Percentiles rank a stretch among this genome's conserved stretches.
Evolutionary conservation across 768 basidiomycete species (phyloP).

Genomic region (Suillus fuscotomentosus): DNA sequence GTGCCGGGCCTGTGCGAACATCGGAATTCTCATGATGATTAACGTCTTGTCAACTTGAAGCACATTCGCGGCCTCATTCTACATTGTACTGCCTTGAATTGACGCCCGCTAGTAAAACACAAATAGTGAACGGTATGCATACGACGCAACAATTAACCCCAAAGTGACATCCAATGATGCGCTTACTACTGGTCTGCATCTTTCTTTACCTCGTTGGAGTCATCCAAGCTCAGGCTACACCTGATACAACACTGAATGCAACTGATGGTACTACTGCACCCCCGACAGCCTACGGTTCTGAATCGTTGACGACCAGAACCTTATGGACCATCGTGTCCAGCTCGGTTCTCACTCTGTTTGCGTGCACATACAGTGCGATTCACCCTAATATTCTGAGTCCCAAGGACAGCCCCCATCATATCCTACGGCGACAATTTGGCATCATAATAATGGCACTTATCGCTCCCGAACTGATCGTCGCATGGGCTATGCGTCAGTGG

Average conservation of each 20-base stretch:
- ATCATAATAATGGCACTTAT: conserved; percentile 19
- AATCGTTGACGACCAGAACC: conserved; percentile 16
- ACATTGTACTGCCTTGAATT: no score
- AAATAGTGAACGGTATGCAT: no score
- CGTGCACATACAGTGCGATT: conserved; percentile 24
- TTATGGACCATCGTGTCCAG: conserved; percentile 21
- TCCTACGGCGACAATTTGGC: conserved; percentile 1
- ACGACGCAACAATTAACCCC: no score
- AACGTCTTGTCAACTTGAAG: no score
- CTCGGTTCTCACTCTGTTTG: conserved; percentile 22
- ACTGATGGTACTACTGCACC: not conserved
- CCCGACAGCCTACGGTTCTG: no score
- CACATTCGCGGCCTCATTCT: no score
- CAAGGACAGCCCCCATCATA: not conserved
- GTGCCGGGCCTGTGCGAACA: no score
- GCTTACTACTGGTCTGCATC: not conserved
- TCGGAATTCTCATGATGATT: no score
- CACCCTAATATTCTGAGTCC: conserved; percentile 25
- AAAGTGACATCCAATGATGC: not conserved
- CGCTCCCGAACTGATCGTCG: conserved; percentile 21
- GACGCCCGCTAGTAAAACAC: no score
- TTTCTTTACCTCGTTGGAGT: not conserved
- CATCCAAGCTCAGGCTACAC: not conserved
- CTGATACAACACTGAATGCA: no score
- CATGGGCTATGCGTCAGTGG: conserved; percentile 22